phyloP scores from a whole-genome alignment of 225 moss, liverwort and hornwort species.

The Pseudoscleropodium purum region DNA sequence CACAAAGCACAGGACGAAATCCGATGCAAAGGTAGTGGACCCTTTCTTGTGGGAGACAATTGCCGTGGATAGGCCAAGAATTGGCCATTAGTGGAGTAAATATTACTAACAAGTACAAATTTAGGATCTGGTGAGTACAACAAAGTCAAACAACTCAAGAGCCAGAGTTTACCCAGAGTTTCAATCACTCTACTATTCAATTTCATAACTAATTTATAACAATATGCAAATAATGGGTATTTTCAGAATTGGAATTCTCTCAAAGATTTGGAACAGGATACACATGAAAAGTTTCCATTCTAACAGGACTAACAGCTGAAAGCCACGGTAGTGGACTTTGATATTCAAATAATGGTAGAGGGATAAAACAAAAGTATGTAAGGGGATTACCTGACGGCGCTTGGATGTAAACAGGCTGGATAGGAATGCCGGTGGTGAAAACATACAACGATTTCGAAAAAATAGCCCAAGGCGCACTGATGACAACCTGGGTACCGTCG shows the following conservation, averaged over 20 bases:
- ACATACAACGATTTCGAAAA: conserved; percentile 24
- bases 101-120: neutral
- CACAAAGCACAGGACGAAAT: neutral
- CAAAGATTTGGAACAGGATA: neutral
- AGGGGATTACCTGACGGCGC: conserved; percentile 28
- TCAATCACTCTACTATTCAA: neutral
- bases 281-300: neutral
- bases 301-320: neutral
- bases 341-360: neutral
- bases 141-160: neutral
- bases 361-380: neutral
- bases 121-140: neutral
- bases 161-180: neutral
- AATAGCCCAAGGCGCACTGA: conserved; percentile 23
- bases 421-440: conserved; percentile 47
- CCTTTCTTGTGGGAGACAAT: too few species aligned
- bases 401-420: conserved; percentile 39
- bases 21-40: neutral
- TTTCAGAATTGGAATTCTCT: neutral
- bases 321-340: neutral
- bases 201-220: neutral
- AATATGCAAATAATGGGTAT: neutral
- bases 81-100: neutral
- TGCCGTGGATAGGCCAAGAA: neutral
- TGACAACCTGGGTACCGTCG: conserved; percentile 4